Conservation (phyloP, 2,329 filamentous ascomycete genomes). For the Alternaria sp. region DNA sequence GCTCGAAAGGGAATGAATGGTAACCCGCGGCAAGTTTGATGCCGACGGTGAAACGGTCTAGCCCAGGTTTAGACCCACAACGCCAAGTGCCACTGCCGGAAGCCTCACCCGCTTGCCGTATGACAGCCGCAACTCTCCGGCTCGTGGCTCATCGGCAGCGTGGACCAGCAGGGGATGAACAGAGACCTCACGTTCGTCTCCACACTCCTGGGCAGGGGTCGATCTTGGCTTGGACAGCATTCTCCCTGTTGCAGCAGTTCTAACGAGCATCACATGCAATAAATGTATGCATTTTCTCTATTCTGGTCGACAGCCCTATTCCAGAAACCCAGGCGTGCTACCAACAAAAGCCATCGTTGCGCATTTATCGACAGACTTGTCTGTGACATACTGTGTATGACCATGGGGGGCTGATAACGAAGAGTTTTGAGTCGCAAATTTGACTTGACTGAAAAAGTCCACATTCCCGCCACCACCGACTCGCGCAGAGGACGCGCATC, state of each 20-base stretch:
- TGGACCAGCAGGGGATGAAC: not conserved
- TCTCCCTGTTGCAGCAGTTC: not conserved
- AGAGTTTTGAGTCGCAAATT: constrained; percentile 2
- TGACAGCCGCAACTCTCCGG: not conserved
- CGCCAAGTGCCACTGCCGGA: constrained; percentile 1
- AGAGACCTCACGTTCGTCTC: constrained; percentile 13
- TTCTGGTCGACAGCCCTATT: not conserved
- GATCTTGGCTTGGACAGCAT: not conserved
- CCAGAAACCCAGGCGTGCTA: not conserved
- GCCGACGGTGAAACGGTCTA: constrained; percentile 10
- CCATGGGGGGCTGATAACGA: constrained; percentile 4
- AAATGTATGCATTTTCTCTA: not conserved
- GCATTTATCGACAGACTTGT: not conserved
- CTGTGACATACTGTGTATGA: not conserved
- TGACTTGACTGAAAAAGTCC: constrained; percentile 2
- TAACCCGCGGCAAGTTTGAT: not conserved
- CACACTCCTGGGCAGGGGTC: constrained; percentile 1
- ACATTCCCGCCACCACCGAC: not conserved
- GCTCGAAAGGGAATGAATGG: not conserved
- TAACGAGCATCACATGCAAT: not conserved
- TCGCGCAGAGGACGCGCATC: constrained; percentile 3
- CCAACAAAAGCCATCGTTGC: not conserved
- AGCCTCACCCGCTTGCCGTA: constrained; percentile 5
- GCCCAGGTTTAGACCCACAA: constrained; percentile 4
- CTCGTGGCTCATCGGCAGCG: not conserved